A percentile compares a stretch with the other conserved stretches of the same genome.
phyloP scores from a whole-genome alignment of 331 rosid species.

The Saraca asoca region DNA sequence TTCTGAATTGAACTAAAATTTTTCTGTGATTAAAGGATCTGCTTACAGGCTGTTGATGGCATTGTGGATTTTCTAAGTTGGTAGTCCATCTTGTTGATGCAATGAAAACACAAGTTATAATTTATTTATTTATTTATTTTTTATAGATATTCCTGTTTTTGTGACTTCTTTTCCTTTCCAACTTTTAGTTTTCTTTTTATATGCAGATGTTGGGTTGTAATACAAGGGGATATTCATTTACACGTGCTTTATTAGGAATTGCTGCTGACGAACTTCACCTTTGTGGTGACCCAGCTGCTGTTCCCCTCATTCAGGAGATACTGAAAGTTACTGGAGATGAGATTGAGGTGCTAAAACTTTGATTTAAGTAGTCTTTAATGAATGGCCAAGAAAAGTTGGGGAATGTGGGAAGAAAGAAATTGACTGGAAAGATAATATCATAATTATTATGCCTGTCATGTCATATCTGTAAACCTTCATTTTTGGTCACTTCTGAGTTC shows the following conservation, averaged over 20 bases:
- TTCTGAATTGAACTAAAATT: neutral
- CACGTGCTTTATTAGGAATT: slow-evolving; percentile 89
- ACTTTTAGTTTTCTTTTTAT: slow-evolving; percentile 24
- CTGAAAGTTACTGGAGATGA: slow-evolving; percentile 77
- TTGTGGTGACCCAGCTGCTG: slow-evolving; percentile 92
- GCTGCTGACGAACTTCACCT: slow-evolving; percentile 94
- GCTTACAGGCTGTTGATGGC: slow-evolving; percentile 10
- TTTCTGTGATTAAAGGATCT: slow-evolving; percentile 33
- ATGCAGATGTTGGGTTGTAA: slow-evolving; percentile 90
- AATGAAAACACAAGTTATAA: slow-evolving; percentile 12
- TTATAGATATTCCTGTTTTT: slow-evolving; percentile 17
- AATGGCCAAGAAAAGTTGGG: neutral
- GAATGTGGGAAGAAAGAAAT: slow-evolving; percentile 1
- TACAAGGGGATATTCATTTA: slow-evolving; percentile 80
- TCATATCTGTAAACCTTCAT: slow-evolving; percentile 23
- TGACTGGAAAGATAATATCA: slow-evolving; percentile 7
- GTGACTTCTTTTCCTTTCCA: slow-evolving; percentile 6
- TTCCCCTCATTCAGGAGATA: slow-evolving; percentile 85
- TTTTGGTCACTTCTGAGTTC: too few species aligned
- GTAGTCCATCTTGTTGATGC: neutral
- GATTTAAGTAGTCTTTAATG: slow-evolving; percentile 6
- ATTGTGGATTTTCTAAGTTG: slow-evolving; percentile 17
- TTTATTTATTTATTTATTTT: neutral
- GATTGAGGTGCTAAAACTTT: slow-evolving; percentile 60
- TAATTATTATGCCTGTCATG: neutral